These are phyloP conservation scores for Boletellus sp. DNA, from an alignment of 1,284 basidiomycete species.

Conservation along the genomic window DNA sequence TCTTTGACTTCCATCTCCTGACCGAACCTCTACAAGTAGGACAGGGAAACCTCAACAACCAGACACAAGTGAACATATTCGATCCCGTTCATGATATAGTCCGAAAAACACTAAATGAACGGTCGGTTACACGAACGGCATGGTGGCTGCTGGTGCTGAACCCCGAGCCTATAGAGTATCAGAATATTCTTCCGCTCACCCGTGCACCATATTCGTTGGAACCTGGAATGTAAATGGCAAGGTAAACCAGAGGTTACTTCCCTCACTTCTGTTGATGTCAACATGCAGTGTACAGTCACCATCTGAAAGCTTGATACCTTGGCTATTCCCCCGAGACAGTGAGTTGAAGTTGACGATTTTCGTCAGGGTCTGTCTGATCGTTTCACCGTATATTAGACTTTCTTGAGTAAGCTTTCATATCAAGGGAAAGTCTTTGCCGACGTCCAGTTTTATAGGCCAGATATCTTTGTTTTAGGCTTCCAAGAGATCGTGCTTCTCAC, in stretches of 20 bases:
- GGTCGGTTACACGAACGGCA: constrained; percentile 38
- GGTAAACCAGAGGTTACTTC: constrained; percentile 40
- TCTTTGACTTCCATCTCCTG: neutral
- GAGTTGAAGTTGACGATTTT: constrained; percentile 28
- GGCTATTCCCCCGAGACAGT: constrained; percentile 85
- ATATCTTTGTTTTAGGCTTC: constrained; percentile 90
- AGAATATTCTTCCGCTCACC: constrained; percentile 82
- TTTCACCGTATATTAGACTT: constrained; percentile 37
- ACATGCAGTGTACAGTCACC: constrained; percentile 49
- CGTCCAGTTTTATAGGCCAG: constrained; percentile 55
- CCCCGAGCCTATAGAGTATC: constrained; percentile 46
- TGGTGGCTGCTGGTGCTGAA: neutral
- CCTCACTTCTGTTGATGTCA: constrained; percentile 11
- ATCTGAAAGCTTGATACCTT: constrained; percentile 80
- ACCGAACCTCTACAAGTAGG: neutral
- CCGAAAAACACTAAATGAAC: constrained; percentile 61
- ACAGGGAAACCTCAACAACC: constrained; percentile 88
- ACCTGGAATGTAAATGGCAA: constrained; percentile 97
- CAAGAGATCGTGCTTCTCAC: constrained; percentile 98
- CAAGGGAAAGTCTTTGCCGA: constrained; percentile 3
- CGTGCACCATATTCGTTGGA: constrained; percentile 79
- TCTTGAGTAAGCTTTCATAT: constrained; percentile 49
- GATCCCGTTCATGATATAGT: constrained; percentile 93
- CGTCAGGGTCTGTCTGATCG: constrained; percentile 7
- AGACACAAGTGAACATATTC: constrained; percentile 86